phyloP scores from a whole-genome alignment of 1,284 basidiomycete species.

The Rhizoctonia solani region DNA sequence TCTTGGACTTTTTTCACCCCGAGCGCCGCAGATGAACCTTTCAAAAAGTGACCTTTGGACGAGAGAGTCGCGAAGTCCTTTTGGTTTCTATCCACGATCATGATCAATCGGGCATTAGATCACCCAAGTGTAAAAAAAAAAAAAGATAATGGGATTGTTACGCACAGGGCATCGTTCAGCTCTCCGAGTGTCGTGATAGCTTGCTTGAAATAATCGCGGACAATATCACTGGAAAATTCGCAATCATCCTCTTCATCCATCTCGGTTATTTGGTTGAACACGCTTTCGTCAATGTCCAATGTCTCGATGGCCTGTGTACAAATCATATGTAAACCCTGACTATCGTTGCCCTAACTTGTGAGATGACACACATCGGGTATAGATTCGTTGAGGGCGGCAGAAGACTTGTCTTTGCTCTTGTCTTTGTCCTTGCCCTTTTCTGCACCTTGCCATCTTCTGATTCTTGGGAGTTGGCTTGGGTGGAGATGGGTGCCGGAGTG shows the following conservation, averaged over 20 bases:
- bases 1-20: slow-evolving; percentile 57
- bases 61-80: slow-evolving; percentile 52
- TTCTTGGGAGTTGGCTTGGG: slow-evolving; percentile 8
- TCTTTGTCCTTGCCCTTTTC: neutral
- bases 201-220: slow-evolving; percentile 58
- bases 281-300: slow-evolving; percentile 55
- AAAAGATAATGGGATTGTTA: slow-evolving; percentile 24
- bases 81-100: slow-evolving; percentile 39
- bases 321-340: neutral
- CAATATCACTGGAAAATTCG: slow-evolving; percentile 54
- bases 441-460: neutral
- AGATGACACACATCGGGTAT: slow-evolving; percentile 4
- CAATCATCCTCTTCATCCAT: slow-evolving; percentile 59
- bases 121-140: neutral
- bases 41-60: slow-evolving; percentile 59
- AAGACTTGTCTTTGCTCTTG: neutral
- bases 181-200: slow-evolving; percentile 53
- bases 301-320: neutral
- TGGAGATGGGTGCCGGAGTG: neutral
- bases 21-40: slow-evolving; percentile 58
- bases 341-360: neutral
- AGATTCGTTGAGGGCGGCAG: neutral
- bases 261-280: slow-evolving; percentile 57
- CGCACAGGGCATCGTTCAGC: slow-evolving; percentile 54
- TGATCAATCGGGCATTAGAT: too few relatives aligned